Evolutionary conservation across 1,284 basidiomycete genomes (phyloP).

Genomic region (Malassezia pachydermatis): DNA sequence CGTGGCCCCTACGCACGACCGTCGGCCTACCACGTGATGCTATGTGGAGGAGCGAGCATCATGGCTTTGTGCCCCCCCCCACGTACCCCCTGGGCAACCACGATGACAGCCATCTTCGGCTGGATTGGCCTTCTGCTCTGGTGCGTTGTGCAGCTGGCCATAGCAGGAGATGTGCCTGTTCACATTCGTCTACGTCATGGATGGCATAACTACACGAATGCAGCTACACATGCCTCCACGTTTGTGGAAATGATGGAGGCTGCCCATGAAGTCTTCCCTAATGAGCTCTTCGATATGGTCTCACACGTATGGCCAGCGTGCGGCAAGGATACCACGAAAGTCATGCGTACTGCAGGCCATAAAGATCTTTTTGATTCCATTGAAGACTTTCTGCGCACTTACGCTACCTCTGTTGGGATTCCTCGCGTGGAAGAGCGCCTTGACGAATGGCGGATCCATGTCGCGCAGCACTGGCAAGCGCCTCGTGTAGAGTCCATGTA

Average conservation of each 20-base stretch:
- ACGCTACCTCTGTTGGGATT: not conserved
- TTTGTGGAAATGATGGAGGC: slow-evolving; percentile 72
- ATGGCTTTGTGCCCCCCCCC: not conserved
- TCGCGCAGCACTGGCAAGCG: slow-evolving; percentile 30
- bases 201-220: slow-evolving; percentile 3
- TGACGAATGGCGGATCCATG: slow-evolving; percentile 26
- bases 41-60: not conserved
- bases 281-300: slow-evolving; percentile 28
- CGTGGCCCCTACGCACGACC: not conserved
- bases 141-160: not conserved
- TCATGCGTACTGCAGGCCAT: not conserved
- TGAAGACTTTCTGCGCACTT: not conserved
- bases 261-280: slow-evolving; percentile 20
- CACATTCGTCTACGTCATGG: slow-evolving; percentile 10
- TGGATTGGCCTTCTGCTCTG: not conserved
- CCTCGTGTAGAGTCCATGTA: slow-evolving; percentile 34
- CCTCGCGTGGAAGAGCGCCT: not conserved
- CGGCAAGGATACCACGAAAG: slow-evolving; percentile 51
- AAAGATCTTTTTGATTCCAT: not conserved
- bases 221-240: slow-evolving; percentile 52
- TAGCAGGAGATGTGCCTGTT: not conserved
- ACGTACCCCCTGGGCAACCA: not conserved
- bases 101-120: not conserved
- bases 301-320: slow-evolving; percentile 13
- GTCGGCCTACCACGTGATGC: not conserved